These are phyloP conservation scores for Ogataea degrootiae DNA, from an alignment of 805 yeast genomes.

Conservation along the genomic window DNA sequence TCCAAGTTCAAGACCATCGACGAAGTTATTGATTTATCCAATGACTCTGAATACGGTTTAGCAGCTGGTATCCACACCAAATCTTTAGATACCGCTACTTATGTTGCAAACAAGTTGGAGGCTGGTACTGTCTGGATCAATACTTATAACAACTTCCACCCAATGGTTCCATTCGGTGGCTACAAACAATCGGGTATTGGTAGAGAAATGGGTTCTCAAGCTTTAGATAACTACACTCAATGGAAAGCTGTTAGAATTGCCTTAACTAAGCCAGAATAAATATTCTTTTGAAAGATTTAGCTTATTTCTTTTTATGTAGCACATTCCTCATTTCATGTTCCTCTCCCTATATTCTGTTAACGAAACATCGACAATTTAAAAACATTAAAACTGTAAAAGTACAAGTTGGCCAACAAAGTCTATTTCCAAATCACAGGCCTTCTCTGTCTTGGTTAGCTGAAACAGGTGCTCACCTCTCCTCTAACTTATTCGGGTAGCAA, in stretches of 20 bases:
- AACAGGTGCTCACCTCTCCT: too few relatives aligned
- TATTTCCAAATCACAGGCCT: too few relatives aligned
- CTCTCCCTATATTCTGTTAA: too few relatives aligned
- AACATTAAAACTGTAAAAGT: too few relatives aligned
- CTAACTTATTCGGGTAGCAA: too few relatives aligned
- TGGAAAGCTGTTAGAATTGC: conserved; percentile 62
- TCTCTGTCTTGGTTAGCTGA: too few relatives aligned
- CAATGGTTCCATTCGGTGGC: conserved; percentile 77
- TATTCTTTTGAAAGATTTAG: too few relatives aligned
- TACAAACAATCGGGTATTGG: conserved; percentile 78
- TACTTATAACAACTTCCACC: conserved; percentile 75
- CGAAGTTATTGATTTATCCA: conserved; percentile 62
- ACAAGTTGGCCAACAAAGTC: too few relatives aligned
- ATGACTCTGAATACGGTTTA: conserved; percentile 69
- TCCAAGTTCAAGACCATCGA: conserved; percentile 64
- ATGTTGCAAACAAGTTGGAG: conserved; percentile 58
- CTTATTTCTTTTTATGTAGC: too few relatives aligned
- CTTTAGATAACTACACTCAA: conserved; percentile 71
- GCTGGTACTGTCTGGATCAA: conserved; percentile 81
- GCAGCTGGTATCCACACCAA: conserved; percentile 79
- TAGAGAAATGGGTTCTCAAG: conserved; percentile 82
- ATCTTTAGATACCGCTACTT: conserved; percentile 55
- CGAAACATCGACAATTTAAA: too few relatives aligned
- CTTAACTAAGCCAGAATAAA: neutral
- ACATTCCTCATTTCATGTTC: too few relatives aligned